Conservation (phyloP, 1,139 yeast species). For the Blastobotrys elegans region DNA sequence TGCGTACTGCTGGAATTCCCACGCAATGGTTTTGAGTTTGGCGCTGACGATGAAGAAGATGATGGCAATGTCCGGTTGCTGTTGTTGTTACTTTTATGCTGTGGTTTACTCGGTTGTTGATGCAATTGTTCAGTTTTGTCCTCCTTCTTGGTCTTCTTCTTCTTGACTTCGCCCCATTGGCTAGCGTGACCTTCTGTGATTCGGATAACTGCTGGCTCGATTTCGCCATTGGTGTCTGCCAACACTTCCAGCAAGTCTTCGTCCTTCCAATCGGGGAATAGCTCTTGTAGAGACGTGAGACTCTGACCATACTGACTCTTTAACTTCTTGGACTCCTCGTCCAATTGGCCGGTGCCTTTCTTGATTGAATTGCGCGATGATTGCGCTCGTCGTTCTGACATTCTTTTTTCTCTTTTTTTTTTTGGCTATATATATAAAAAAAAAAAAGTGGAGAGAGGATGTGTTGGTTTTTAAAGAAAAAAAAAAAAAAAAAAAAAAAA, state of each 20-base stretch:
- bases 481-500: constrained; percentile 1
- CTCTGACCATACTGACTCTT: constrained; percentile 34
- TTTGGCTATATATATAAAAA: neutral
- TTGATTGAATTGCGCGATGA: neutral
- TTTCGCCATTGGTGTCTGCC: constrained; percentile 64
- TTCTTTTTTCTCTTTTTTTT: neutral
- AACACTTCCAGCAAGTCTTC: constrained; percentile 78
- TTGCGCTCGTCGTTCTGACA: neutral
- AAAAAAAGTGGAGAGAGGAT: neutral
- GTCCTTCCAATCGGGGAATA: constrained; percentile 92
- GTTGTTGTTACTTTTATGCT: neutral
- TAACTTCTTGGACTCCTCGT: constrained; percentile 38
- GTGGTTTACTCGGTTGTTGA: neutral
- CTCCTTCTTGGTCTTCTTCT: constrained; percentile 34
- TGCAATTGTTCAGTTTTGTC: neutral
- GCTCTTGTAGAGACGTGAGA: constrained; percentile 63
- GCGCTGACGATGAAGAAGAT: no score
- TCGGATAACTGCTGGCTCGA: constrained; percentile 77
- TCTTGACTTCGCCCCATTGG: constrained; percentile 61
- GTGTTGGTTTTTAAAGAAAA: neutral
- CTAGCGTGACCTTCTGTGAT: constrained; percentile 68
- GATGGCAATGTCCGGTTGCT: neutral
- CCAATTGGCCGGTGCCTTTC: constrained; percentile 23
- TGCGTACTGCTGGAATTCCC: neutral
- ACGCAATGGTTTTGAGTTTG: neutral